Base-by-base conservation (phyloP, 352 stramenopile species). In the Phytophthora quininea region DNA sequence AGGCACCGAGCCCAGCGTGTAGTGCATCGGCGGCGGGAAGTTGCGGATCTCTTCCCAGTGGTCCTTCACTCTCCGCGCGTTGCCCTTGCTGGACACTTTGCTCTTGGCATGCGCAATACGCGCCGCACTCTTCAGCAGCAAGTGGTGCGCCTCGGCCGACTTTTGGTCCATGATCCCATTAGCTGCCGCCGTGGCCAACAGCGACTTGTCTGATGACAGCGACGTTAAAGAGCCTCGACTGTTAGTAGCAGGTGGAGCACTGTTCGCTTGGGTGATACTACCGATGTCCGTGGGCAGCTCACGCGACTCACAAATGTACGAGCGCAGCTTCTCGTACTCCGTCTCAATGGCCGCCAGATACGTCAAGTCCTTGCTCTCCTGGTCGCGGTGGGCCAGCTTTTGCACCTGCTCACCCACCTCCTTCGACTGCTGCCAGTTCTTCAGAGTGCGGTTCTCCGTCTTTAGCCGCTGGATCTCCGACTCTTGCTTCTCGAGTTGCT, bases 21-120 rank as follows among this genome's bases (percentile, higher is more conserved):
- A 96, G 56, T 93, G 85, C 86, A 96, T 91, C 4, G 88, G 61
- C 31, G 85, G 82, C 4, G 88, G 83, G 60, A 78, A 95, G 58
- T 93, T 96, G 42, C 85, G 86, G 71, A 96, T 96, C 60, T 96
- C 88, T 53, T 96, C 88, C 88, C 88, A 96, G 52, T 94, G 86
- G 37, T 96, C 88, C 59, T 94, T 96, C 14, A 96, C 87, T 8
- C 88, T 84, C 15, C 88, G 86, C 27, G 86, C 83, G 24, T 87
- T 94, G 57, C 88, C 88, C 64, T 91, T 91, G 15, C 79, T 84
- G 14, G 79, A 82, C 11, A 88, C 81, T 56, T 92, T 92, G 47
- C 77, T 79, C 67, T 85, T 82, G n/a, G 84, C 84, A 54, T 91
- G 86, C 0, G 67, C 67, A 19, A 94, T 78, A 15, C 84, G 78